These are phyloP conservation scores for Shiraia sp. DNA, from an alignment of 2,329 filamentous ascomycete genomes.

Conservation along the genomic window DNA sequence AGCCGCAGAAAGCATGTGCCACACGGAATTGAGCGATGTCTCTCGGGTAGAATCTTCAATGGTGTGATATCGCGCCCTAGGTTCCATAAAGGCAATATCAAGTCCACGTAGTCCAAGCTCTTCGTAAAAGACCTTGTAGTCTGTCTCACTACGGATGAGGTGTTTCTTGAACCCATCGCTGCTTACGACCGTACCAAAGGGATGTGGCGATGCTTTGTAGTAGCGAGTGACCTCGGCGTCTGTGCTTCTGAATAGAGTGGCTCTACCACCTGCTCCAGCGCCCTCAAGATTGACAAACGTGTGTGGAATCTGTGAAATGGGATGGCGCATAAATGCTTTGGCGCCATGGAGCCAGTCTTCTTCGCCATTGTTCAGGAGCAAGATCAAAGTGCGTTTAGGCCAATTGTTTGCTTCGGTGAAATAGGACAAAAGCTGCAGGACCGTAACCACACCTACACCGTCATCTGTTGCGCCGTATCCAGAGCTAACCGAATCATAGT, in stretches of 20 bases:
- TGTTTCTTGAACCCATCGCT: slow-evolving; percentile 82
- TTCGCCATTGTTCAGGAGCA: slow-evolving; percentile 92
- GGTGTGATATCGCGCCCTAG: slow-evolving; percentile 87
- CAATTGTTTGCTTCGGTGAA: slow-evolving; percentile 72
- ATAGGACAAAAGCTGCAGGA: slow-evolving; percentile 84
- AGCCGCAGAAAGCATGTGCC: slow-evolving; percentile 93
- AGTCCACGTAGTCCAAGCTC: slow-evolving; percentile 81
- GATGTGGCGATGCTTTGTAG: slow-evolving; percentile 72
- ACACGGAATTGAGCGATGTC: slow-evolving; percentile 71
- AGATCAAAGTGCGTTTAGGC: slow-evolving; percentile 78
- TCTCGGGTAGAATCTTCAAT: slow-evolving; percentile 83
- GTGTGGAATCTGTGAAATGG: slow-evolving; percentile 76
- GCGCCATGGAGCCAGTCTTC: slow-evolving; percentile 92
- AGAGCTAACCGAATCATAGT: slow-evolving; percentile 92
- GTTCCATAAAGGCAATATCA: slow-evolving; percentile 89
- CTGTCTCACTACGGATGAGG: slow-evolving; percentile 81
- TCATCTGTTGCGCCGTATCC: slow-evolving; percentile 94
- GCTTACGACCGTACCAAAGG: slow-evolving; percentile 81
- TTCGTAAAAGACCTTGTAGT: slow-evolving; percentile 82
- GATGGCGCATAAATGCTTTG: slow-evolving; percentile 79
- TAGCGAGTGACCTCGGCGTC: slow-evolving; percentile 83
- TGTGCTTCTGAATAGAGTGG: slow-evolving; percentile 83
- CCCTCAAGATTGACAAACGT: slow-evolving; percentile 95
- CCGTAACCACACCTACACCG: slow-evolving; percentile 83
- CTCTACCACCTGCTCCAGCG: slow-evolving; percentile 86